Conservation (phyloP, 495 filamentous ascomycete species). For the Trichoderma virens region DNA sequence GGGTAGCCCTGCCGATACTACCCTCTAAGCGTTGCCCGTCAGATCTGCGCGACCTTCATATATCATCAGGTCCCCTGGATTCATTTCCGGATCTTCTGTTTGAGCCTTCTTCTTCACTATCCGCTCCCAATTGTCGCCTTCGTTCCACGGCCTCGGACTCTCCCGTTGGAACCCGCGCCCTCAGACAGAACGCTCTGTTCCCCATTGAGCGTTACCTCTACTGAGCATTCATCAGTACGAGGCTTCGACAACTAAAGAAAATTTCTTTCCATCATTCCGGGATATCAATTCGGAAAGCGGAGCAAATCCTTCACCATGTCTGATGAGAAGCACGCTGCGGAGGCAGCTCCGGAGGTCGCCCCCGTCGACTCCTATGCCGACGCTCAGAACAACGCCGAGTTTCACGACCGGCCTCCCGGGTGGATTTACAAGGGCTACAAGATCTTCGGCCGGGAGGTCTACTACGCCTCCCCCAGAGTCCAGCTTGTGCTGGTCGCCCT, state of each 20-base stretch:
- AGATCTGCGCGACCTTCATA: slow-evolving; percentile 2
- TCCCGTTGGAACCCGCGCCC: slow-evolving; percentile 1
- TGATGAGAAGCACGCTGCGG: slow-evolving; percentile 1
- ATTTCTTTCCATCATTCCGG: neutral
- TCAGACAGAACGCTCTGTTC: neutral
- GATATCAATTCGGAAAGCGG: neutral
- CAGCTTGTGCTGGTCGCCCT: slow-evolving; percentile 71
- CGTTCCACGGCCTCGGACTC: neutral
- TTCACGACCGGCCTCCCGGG: slow-evolving; percentile 27
- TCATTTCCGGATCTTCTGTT: neutral
- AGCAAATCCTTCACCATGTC: neutral
- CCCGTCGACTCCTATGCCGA: neutral
- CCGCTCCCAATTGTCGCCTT: neutral
- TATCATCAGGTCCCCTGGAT: slow-evolving; percentile 3
- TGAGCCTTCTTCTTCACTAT: slow-evolving; percentile 1
- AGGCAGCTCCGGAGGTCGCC: neutral
- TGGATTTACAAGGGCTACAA: slow-evolving; percentile 67
- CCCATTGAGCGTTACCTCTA: neutral
- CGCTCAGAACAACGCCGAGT: neutral
- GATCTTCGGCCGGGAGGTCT: slow-evolving; percentile 48
- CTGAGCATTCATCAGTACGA: neutral
- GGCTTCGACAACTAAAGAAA: neutral
- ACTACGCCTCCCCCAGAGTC: slow-evolving; percentile 67
- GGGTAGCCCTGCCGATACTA: slow-evolving; percentile 9
- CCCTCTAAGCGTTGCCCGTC: neutral